These are phyloP conservation scores for Diaporthe amygdali DNA, from an alignment of 2,329 filamentous ascomycete genomes.

Conservation along the genomic window DNA sequence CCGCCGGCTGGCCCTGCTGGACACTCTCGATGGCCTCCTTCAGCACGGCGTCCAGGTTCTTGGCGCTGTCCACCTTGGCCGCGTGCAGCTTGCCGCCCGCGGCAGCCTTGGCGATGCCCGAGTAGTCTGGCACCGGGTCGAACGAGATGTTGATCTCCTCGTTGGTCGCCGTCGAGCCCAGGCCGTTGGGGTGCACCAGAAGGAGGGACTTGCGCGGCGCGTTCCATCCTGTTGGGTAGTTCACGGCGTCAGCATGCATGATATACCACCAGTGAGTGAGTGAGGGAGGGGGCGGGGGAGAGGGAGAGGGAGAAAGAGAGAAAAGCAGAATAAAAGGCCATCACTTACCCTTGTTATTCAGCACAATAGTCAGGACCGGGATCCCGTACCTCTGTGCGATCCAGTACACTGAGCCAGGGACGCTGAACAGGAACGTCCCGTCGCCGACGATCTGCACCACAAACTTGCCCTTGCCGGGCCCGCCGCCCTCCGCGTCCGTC, in stretches of 20 bases:
- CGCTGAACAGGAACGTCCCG: conserved; percentile 53
- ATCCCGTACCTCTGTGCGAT: conserved; percentile 52
- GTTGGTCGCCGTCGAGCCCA: conserved; percentile 60
- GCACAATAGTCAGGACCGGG: conserved; percentile 52
- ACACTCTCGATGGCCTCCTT: conserved; percentile 57
- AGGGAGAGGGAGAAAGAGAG: neutral
- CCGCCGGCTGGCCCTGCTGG: conserved; percentile 54
- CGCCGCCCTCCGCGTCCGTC: conserved; percentile 44
- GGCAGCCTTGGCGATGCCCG: conserved; percentile 65
- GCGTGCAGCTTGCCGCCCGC: conserved; percentile 59
- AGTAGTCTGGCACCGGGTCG: conserved; percentile 61
- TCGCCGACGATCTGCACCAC: conserved; percentile 57
- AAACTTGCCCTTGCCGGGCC: conserved; percentile 45
- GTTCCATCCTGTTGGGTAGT: conserved; percentile 56
- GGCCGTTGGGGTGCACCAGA: conserved; percentile 63
- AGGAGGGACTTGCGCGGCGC: conserved; percentile 61
- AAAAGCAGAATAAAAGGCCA: neutral
- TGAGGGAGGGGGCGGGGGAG: neutral
- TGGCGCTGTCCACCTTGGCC: conserved; percentile 50
- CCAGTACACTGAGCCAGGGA: conserved; percentile 55
- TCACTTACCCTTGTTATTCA: conserved; percentile 55
- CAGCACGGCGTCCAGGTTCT: conserved; percentile 52
- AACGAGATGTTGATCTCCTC: conserved; percentile 69
- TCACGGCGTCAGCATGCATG: neutral
- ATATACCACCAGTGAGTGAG: neutral